Evolutionary conservation across 78 protist species (phyloP).

Genomic region (Tieghemostelium lacteum): DNA sequence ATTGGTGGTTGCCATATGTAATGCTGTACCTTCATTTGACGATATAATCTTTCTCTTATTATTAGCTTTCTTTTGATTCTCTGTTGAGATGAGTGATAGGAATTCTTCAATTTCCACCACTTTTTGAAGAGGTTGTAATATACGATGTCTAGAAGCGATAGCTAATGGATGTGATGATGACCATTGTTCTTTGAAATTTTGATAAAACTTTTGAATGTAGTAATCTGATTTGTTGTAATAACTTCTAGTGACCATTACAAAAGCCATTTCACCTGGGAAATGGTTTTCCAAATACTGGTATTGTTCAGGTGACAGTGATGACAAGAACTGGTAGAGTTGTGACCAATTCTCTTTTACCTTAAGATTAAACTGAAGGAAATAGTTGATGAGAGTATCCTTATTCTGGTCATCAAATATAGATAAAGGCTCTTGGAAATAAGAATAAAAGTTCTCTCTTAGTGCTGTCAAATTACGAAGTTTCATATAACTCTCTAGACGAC

Average conservation of each 20-base stretch:
- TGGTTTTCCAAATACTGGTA: conserved; percentile 32
- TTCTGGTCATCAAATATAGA: conserved; percentile 21
- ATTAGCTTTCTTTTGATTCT: background rate
- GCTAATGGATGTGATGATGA: conserved; percentile 73
- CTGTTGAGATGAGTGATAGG: conserved; percentile 7
- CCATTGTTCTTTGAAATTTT: conserved; percentile 75
- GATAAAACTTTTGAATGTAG: conserved; percentile 42
- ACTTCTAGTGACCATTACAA: conserved; percentile 50
- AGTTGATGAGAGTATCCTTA: background rate
- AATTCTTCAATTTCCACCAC: conserved; percentile 83
- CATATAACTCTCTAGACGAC: conserved; percentile 65
- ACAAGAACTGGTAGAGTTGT: conserved; percentile 60
- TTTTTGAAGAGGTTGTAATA: conserved; percentile 78
- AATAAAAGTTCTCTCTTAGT: conserved; percentile 47
- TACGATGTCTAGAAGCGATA: conserved; percentile 22
- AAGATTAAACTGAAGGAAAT: conserved; percentile 35
- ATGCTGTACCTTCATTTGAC: background rate
- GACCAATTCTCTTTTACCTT: conserved; percentile 83
- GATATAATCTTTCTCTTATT: background rate
- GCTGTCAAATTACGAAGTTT: conserved; percentile 36
- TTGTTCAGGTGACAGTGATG: conserved; percentile 7
- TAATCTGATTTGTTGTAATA: conserved; percentile 55
- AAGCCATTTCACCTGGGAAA: conserved; percentile 82
- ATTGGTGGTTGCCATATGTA: background rate
- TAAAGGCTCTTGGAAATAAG: conserved; percentile 7